Conservation (phyloP, 2,329 filamentous ascomycete species). For the Cordyceps militaris region DNA sequence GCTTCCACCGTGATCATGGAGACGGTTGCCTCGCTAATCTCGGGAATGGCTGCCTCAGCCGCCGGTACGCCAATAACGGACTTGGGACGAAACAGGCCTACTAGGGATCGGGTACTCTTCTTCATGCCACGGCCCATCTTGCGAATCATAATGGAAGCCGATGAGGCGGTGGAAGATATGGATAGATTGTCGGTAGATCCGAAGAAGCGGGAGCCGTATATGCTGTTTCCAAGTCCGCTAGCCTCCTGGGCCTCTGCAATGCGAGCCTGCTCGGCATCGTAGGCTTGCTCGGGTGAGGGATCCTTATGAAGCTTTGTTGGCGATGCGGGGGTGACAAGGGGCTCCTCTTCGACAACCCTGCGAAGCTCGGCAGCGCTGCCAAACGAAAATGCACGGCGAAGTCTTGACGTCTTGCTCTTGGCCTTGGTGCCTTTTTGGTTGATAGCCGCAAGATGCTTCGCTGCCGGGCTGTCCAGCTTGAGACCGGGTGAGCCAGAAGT, state of each 20-base stretch:
- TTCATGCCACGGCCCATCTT: slow-evolving; percentile 99
- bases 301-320: slow-evolving; percentile 59
- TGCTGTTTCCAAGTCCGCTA: slow-evolving; percentile 82
- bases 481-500: slow-evolving; percentile 27
- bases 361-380: slow-evolving; percentile 88
- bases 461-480: slow-evolving; percentile 59
- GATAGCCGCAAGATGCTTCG: slow-evolving; percentile 78
- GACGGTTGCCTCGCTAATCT: slow-evolving; percentile 73
- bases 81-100: slow-evolving; percentile 91
- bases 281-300: slow-evolving; percentile 53
- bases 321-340: slow-evolving; percentile 26
- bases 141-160: slow-evolving; percentile 86
- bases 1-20: slow-evolving; percentile 78
- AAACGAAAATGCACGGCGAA: slow-evolving; percentile 92
- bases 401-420: slow-evolving; percentile 77
- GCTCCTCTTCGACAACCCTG: slow-evolving; percentile 59
- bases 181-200: slow-evolving; percentile 92
- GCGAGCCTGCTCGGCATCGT: slow-evolving; percentile 82
- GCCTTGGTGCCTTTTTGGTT: slow-evolving; percentile 71
- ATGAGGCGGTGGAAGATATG: slow-evolving; percentile 83
- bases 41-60: slow-evolving; percentile 57
- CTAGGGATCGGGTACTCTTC: slow-evolving; percentile 82
- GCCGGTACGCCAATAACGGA: slow-evolving; percentile 74
- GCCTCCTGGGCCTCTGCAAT: slow-evolving; percentile 93
- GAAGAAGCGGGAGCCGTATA: slow-evolving; percentile 85